A percentile compares a stretch with the other conserved stretches of the same genome.
Evolutionary conservation across 225 moss, liverwort and hornwort species (phyloP).

Genomic region (Polytrichum formosum): DNA sequence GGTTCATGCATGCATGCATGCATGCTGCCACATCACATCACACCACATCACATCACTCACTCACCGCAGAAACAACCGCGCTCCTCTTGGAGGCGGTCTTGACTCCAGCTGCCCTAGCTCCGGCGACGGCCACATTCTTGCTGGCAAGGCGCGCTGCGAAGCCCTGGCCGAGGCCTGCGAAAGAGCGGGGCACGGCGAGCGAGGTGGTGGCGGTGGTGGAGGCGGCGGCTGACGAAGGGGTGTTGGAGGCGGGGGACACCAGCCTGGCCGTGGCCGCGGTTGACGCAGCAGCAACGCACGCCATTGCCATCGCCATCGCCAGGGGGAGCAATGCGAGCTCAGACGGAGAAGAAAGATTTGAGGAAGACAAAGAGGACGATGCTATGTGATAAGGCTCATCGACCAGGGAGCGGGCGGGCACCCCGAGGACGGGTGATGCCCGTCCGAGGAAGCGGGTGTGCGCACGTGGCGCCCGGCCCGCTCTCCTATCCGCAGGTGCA

Average conservation of each 20-base stretch:
- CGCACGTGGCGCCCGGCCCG: too few relatives aligned
- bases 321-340: too few relatives aligned
- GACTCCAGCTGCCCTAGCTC: slow-evolving; percentile 14
- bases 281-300: slow-evolving; percentile 39
- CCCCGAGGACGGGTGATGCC: too few relatives aligned
- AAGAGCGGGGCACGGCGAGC: slow-evolving; percentile 30
- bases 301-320: slow-evolving; percentile 31
- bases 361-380: too few relatives aligned
- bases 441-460: too few relatives aligned
- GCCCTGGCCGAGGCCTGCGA: slow-evolving; percentile 38
- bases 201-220: slow-evolving; percentile 19
- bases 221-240: slow-evolving; percentile 8
- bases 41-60: neutral
- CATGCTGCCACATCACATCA: neutral
- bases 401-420: too few relatives aligned
- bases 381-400: too few relatives aligned
- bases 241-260: slow-evolving; percentile 13
- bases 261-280: slow-evolving; percentile 21
- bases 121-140: slow-evolving; percentile 18
- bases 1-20: too few relatives aligned
- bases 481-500: too few relatives aligned
- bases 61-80: slow-evolving; percentile 37
- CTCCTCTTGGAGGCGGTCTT: slow-evolving; percentile 13
- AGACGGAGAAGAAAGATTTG: too few relatives aligned
- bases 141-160: slow-evolving; percentile 43